These are phyloP conservation scores for Aspergillus sp. DNA, from an alignment of 2,329 filamentous ascomycete genomes.

Conservation along the genomic window DNA sequence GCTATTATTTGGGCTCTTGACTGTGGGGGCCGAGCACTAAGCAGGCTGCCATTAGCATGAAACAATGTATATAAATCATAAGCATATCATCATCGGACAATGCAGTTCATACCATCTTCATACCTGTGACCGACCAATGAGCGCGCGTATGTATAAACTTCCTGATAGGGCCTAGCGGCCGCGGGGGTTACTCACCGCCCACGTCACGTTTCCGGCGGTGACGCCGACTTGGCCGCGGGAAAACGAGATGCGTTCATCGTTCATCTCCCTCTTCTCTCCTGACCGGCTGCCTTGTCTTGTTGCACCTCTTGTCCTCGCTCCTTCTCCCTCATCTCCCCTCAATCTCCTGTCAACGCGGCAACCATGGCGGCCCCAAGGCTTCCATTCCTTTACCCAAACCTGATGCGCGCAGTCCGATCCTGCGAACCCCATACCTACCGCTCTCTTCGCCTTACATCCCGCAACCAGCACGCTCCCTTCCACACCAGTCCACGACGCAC, in stretches of 20 bases:
- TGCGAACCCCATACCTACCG: conserved; percentile 50
- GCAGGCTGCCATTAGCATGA: not conserved
- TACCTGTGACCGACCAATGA: not conserved
- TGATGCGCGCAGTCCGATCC: conserved; percentile 60
- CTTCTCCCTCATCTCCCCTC: conserved; percentile 8
- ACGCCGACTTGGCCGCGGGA: conserved; percentile 29
- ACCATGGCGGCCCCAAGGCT: conserved; percentile 65
- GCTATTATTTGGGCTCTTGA: conserved; percentile 77
- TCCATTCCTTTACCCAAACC: conserved; percentile 68
- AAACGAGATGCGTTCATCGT: conserved; percentile 14
- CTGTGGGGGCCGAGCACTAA: conserved; percentile 25
- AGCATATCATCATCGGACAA: no score
- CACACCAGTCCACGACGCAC: conserved; percentile 39
- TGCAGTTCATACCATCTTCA: not conserved
- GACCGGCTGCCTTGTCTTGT: conserved; percentile 4
- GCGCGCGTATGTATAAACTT: conserved; percentile 2
- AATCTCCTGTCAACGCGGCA: conserved; percentile 14
- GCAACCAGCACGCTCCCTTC: conserved; percentile 34
- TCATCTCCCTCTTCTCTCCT: conserved; percentile 2
- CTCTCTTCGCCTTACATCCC: conserved; percentile 42
- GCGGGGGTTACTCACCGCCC: conserved; percentile 27
- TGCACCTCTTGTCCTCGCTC: conserved; percentile 1
- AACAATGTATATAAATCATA: conserved; percentile 3
- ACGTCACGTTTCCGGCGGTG: conserved; percentile 28
- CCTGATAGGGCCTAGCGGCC: conserved; percentile 10